Base-by-base conservation (phyloP, 768 basidiomycete species). In the Leccinum aurantiacum region DNA sequence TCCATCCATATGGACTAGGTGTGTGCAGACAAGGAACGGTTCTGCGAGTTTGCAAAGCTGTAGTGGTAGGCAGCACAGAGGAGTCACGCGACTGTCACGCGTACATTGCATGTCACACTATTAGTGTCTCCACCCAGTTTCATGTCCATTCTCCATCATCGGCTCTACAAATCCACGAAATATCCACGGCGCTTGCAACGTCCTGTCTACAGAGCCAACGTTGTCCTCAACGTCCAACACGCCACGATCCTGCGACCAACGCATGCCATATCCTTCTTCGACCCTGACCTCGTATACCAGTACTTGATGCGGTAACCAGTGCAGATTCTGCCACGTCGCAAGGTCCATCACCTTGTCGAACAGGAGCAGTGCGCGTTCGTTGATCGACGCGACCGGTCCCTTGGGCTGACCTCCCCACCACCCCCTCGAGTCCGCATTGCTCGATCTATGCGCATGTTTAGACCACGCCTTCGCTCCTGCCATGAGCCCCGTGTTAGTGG, bases 161-260 rank as follows among this genome's bases (percentile, higher is more conserved):
- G 85, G 86, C 59, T 88, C 86, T 8, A 88, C 79, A 65, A 85
- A 86, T 14, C 87, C 87, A 44, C 86, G 78, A 67, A 88, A 84
- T 7, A 71, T 69, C 87, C 86, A 87, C 2, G 76, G 74, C 6
- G 67, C 62, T 22, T 63, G 54, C 22, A 13, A 29, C n/a, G 24
- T 25, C 50, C 14, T 56, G 52, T 54, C 56, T n/a, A 38, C 35
- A 3, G 22, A 19, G 15, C 37, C 22, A 5, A 7, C 55, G 1
- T 46, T 25, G 22, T 31, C 62, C 17, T 27, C 38, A 11, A 5
- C 58, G 2, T 19, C 47, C 53, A 58, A 49, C 35, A 54, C 61
- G 52, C 69, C 69, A 24, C 70, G 71, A 69, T 84, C 77, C 67
- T 81, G 84, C 2, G 84, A 81, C 86, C 86, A 87, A 13, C 86